Evolutionary conservation across 176 grass and related monocot genomes (phyloP).

Genomic region (Dactylis glomerata): DNA sequence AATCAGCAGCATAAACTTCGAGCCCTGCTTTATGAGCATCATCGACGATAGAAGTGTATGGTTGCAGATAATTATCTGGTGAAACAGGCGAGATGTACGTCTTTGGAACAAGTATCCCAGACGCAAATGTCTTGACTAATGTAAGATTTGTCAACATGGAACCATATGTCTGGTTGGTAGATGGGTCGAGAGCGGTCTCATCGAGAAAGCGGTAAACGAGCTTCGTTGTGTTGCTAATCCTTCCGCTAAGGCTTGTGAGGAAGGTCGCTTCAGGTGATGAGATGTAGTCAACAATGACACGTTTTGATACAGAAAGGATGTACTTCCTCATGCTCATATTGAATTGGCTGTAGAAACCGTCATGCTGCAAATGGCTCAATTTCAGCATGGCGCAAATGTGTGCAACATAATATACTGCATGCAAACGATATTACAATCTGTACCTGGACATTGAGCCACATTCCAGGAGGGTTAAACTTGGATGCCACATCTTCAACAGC

Average conservation of each 20-base stretch:
- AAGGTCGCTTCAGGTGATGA: conserved; percentile 81
- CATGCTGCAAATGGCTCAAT: conserved; percentile 56
- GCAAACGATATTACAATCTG: background rate
- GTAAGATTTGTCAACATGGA: conserved; percentile 84
- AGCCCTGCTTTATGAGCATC: conserved; percentile 88
- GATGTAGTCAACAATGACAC: conserved; percentile 63
- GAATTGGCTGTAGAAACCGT: conserved; percentile 77
- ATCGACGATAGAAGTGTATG: conserved; percentile 54
- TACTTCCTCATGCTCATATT: conserved; percentile 88
- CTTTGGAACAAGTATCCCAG: conserved; percentile 94
- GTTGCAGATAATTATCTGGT: conserved; percentile 67
- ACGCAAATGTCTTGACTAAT: conserved; percentile 81
- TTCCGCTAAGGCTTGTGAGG: conserved; percentile 48
- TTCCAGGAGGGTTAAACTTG: conserved; percentile 52
- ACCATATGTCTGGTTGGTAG: conserved; percentile 63
- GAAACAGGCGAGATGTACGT: conserved; percentile 77
- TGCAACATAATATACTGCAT: background rate
- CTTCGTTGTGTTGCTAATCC: conserved; percentile 57
- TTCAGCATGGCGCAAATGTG: background rate
- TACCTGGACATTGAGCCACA: conserved; percentile 97
- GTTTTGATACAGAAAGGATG: conserved; percentile 51
- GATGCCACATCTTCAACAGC: conserved; percentile 63
- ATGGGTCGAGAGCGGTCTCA: conserved; percentile 45
- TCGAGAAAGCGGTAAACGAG: conserved; percentile 82
- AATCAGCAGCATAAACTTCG: conserved; percentile 79